Evolutionary conservation across 345 rosid genomes (phyloP).

Genomic region (Carallia brachiata): DNA sequence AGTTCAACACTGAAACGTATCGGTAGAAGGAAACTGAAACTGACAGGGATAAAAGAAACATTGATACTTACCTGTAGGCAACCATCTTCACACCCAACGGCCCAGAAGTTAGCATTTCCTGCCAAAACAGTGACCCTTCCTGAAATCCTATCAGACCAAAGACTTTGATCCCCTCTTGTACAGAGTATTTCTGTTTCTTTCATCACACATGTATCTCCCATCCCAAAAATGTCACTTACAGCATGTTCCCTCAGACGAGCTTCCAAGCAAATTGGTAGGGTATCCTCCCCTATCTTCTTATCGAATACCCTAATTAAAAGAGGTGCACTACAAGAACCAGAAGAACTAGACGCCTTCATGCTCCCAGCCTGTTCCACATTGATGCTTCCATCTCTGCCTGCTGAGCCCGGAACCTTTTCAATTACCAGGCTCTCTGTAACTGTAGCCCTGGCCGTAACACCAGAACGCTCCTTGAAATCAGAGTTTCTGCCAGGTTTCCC

Average conservation of each 20-base stretch:
- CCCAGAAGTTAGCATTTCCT: constrained; percentile 98
- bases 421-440: constrained; percentile 76
- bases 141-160: constrained; percentile 88
- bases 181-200: constrained; percentile 87
- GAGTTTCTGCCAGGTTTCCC: constrained; percentile 46
- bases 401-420: constrained; percentile 64
- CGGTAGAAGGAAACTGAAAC: background rate
- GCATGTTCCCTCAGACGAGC: constrained; percentile 79
- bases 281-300: constrained; percentile 71
- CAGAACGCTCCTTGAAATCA: constrained; percentile 68
- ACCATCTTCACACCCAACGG: constrained; percentile 97
- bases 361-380: constrained; percentile 61
- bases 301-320: constrained; percentile 80
- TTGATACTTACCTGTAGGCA: constrained; percentile 66
- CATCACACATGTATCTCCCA: constrained; percentile 54
- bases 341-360: constrained; percentile 46
- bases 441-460: constrained; percentile 72
- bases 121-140: constrained; percentile 93
- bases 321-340: constrained; percentile 25
- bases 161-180: constrained; percentile 64
- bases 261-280: constrained; percentile 75
- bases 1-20: background rate
- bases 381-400: constrained; percentile 55
- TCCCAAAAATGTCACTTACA: constrained; percentile 72
- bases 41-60: background rate